Percentiles rank a stretch among this genome's conserved stretches.
Conservation (phyloP, 2,329 filamentous ascomycete genomes). For the Neonectria neomacrospora region DNA sequence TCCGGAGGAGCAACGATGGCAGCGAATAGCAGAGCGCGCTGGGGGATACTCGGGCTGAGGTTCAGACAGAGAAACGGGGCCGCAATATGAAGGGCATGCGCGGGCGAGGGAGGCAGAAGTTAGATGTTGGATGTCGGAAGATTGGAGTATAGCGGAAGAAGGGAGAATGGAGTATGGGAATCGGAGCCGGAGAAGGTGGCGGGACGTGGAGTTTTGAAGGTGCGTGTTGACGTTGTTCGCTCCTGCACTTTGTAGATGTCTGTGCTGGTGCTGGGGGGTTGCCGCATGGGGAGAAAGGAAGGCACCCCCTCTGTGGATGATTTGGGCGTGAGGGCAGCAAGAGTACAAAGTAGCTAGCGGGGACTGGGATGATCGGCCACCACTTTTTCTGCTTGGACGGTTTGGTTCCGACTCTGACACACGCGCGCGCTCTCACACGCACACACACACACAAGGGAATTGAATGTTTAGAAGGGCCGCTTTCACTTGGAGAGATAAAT, state of each 20-base stretch:
- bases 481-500: background rate
- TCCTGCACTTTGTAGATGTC: slow-evolving; percentile 16
- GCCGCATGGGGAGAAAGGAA: slow-evolving; percentile 10
- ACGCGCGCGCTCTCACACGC: background rate
- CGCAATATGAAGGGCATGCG: slow-evolving; percentile 1
- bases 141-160: slow-evolving; percentile 7
- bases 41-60: slow-evolving; percentile 27
- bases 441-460: background rate
- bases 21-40: slow-evolving; percentile 39
- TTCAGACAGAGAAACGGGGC: slow-evolving; percentile 21
- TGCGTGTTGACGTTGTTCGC: slow-evolving; percentile 17
- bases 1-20: slow-evolving; percentile 21
- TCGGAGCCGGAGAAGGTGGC: slow-evolving; percentile 1
- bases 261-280: slow-evolving; percentile 7
- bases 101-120: slow-evolving; percentile 4
- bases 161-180: background rate
- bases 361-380: slow-evolving; percentile 2
- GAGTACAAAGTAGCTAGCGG: background rate
- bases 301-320: background rate
- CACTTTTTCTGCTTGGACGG: background rate
- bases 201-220: slow-evolving; percentile 16
- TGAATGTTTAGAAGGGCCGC: background rate
- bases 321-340: slow-evolving; percentile 5
- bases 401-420: background rate
- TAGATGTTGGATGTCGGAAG: slow-evolving; percentile 6